Evolutionary conservation across 371 early-diverging fungal genomes (phyloP), one percentile per base, ranked within the genome.

Genomic region (Mortierella sp.): DNA sequence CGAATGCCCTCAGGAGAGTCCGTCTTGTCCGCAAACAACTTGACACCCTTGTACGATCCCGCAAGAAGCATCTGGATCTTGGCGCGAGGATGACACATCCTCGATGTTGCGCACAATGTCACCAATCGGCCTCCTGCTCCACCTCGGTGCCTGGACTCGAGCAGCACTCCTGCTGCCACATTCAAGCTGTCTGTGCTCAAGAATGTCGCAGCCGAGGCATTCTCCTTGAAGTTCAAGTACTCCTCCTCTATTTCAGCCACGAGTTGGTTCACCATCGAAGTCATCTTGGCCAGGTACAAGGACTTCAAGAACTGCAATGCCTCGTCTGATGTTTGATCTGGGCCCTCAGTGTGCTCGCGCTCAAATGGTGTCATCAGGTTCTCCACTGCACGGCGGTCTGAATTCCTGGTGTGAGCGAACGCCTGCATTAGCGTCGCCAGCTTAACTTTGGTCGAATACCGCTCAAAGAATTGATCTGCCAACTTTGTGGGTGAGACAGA

Each of bases 51-150:
- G 47, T 56, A 78, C 4, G n/a, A 50, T 28, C 79, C 81, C 1
- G n/a, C 19, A 9, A 79, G 16, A 49, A 81, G 16, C 80, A 81
- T 81, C 53, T 60, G 53, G 17, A 81, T 64, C 58, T 81, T 81
- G 29, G 54, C 78, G 29, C 57, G 21, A 2, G 68, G 63, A 6
- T 49, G 48, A 8, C 8, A 24, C 70, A 79, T 72, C 21, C 25
- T 25, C 29, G 44, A 44, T 25, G 25, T 39, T 17, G 72, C 70
- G 27, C 78, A 71, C 16, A 28, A 34, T 8, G 72, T 71, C 40
- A 67, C 52, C 40, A 81, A 34, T 21, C 31, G 56, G 24, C 66
- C 71, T 43, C 57, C 58, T 0, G 25, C 66, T 1, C 41, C 53
- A 28, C 80, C 80, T 16, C 80, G 40, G 22, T 46, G 62, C 52